Evolutionary conservation across 2,329 filamentous ascomycete species (phyloP).

Genomic region (Xylariaceae sp.): DNA sequence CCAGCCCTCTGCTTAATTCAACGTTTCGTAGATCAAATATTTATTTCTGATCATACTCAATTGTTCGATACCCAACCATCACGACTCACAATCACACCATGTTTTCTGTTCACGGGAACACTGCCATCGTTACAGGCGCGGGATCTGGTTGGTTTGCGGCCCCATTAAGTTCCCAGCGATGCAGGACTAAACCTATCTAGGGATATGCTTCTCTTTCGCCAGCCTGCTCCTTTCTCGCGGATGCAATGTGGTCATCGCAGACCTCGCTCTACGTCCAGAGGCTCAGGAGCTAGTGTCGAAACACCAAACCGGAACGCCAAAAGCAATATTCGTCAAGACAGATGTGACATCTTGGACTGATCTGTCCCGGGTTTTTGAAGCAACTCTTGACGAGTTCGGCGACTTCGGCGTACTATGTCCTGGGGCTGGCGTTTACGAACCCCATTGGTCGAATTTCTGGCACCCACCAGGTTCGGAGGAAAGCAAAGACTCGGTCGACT

Average conservation of each 20-base stretch:
- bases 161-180: background rate
- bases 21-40: no score
- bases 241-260: slow-evolving; percentile 51
- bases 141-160: slow-evolving; percentile 47
- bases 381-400: slow-evolving; percentile 41
- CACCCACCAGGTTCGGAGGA: slow-evolving; percentile 42
- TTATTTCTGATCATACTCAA: background rate
- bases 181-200: slow-evolving; percentile 21
- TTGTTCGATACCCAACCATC: background rate
- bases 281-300: slow-evolving; percentile 40
- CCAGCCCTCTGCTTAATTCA: no score
- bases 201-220: slow-evolving; percentile 50
- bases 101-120: slow-evolving; percentile 41
- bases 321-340: slow-evolving; percentile 47
- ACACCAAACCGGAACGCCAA: slow-evolving; percentile 28
- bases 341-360: slow-evolving; percentile 49
- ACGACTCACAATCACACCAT: background rate
- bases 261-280: slow-evolving; percentile 47
- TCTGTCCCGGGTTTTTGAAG: slow-evolving; percentile 40
- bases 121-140: slow-evolving; percentile 57
- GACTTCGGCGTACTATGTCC: slow-evolving; percentile 48
- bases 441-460: slow-evolving; percentile 47
- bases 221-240: slow-evolving; percentile 43
- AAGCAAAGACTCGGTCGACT: slow-evolving; percentile 36
- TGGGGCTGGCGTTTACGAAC: slow-evolving; percentile 52